Evolutionary conservation across 2,329 filamentous ascomycete genomes (phyloP).

Genomic region (Davidsoniella virescens): DNA sequence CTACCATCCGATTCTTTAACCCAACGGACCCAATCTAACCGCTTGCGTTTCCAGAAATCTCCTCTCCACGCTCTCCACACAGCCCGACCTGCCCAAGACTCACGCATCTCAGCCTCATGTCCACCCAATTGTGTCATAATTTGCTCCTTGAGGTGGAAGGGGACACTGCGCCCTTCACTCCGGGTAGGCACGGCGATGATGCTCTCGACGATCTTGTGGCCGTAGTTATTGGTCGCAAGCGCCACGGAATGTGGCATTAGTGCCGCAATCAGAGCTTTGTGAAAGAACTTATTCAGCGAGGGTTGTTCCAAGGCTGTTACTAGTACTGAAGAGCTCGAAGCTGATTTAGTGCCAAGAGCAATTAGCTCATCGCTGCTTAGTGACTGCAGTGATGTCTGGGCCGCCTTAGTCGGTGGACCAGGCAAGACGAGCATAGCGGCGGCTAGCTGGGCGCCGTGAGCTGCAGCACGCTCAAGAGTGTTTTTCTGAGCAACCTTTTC

Average conservation of each 20-base stretch:
- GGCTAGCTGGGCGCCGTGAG: constrained; percentile 67
- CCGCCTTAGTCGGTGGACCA: constrained; percentile 49
- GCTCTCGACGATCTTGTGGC: constrained; percentile 34
- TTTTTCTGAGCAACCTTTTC: constrained; percentile 7
- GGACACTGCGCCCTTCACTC: constrained; percentile 28
- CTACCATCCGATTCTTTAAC: constrained; percentile 27
- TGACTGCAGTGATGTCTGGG: constrained; percentile 55
- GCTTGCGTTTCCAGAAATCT: constrained; percentile 37
- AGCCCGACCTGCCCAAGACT: constrained; percentile 37
- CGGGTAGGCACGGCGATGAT: constrained; percentile 34
- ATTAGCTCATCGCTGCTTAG: constrained; percentile 40
- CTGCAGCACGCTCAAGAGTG: constrained; percentile 15
- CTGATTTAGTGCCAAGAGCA: constrained; percentile 43
- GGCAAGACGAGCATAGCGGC: constrained; percentile 63
- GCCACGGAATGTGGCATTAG: constrained; percentile 29
- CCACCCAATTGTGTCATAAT: constrained; percentile 33
- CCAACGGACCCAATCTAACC: constrained; percentile 40
- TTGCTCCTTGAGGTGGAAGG: constrained; percentile 41
- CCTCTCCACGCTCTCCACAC: constrained; percentile 43
- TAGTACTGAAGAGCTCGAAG: constrained; percentile 33
- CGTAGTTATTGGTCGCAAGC: constrained; percentile 33
- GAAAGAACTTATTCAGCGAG: constrained; percentile 34
- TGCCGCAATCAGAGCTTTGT: constrained; percentile 35
- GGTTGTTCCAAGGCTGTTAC: constrained; percentile 32
- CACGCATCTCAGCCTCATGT: constrained; percentile 32